Base-by-base conservation (phyloP, 164 flowering plant genomes). In the Dillenia turbinata region DNA sequence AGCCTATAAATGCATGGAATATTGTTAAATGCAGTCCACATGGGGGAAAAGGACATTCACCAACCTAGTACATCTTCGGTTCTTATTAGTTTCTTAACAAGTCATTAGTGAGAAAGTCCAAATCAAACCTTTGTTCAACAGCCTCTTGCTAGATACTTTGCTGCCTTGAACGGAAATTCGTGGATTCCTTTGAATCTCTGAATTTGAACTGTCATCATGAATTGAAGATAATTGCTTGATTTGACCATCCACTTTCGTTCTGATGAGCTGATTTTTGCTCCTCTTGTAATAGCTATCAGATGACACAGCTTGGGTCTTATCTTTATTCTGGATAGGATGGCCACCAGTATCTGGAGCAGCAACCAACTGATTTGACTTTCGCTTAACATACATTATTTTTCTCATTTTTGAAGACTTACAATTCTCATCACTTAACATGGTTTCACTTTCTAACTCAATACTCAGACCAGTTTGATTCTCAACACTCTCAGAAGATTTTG, bases 251-350 rank as follows among this genome's bases (percentile, higher is more conserved):
- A 60, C 14, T 6, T 86, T 66, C 46, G 83, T 73, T 70, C 96
- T 80, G 50, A 93, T 69, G 45, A 93, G 83, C 78, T 93, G 98
- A 61, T 93, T 89, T 58, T 82, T 82, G 14, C 72, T 82, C 69
- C 72, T 89, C 73, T 90, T 93, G 71, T 73, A 89, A 69, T 90
- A 93, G 47, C 81, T 67, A 76, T 83, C 85, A 54, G 76, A 70
- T 40, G 67, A 48, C 49, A 44, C 40, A 9, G 74, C n/a, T 64
- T 71, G 74, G 5, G 44, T 57, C 64, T 76, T 81, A 62, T 80
- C 78, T 14, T 59, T 61, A 63, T 45, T 63, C 16, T 57, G 69
- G 44, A 62, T 49, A 63, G 85, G 68, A 14, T 49, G n/a, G 9
- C 63, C 69, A 59, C 15, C 67, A 54, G 79, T 45, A 66, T 61